These are phyloP conservation scores for Talaromyces pinophilus DNA, from an alignment of 2,329 filamentous ascomycete genomes.

Conservation along the genomic window DNA sequence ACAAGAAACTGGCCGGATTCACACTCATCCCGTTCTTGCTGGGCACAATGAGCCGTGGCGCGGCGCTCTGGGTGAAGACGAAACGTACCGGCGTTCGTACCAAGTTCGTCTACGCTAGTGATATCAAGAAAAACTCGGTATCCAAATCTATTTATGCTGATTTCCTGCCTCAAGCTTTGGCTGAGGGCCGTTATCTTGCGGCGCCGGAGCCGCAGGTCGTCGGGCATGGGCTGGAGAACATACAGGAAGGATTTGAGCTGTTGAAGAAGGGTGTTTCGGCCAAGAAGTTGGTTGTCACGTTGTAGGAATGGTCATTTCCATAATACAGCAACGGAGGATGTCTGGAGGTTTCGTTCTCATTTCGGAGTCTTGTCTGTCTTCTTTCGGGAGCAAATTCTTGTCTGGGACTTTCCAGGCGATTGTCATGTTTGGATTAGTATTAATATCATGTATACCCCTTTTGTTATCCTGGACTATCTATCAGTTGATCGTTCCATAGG, in stretches of 20 bases:
- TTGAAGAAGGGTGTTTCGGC: conserved; percentile 46
- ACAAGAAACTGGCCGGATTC: conserved; percentile 8
- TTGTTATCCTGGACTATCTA: background rate
- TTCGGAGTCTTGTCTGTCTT: background rate
- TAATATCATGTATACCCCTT: conserved; percentile 16
- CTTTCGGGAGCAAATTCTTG: background rate
- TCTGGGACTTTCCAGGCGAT: background rate
- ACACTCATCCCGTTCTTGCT: conserved; percentile 5
- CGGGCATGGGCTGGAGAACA: conserved; percentile 45
- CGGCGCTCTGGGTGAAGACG: conserved; percentile 13
- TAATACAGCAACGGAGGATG: background rate
- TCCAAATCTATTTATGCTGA: conserved; percentile 30
- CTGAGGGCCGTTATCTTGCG: conserved; percentile 38
- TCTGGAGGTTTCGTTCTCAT: background rate
- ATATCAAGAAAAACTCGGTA: conserved; percentile 20
- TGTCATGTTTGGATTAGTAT: background rate
- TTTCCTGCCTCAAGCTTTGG: conserved; percentile 45
- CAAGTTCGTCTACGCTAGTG: conserved; percentile 19
- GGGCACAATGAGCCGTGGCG: conserved; percentile 5
- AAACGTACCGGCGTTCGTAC: conserved; percentile 11
- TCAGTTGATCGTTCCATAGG: background rate
- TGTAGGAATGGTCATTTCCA: background rate
- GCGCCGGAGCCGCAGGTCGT: conserved; percentile 46
- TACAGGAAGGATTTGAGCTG: conserved; percentile 46
- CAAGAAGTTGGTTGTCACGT: conserved; percentile 45